Conservation (phyloP, 345 rosid genomes). For the Sisymbrium altissimum region DNA sequence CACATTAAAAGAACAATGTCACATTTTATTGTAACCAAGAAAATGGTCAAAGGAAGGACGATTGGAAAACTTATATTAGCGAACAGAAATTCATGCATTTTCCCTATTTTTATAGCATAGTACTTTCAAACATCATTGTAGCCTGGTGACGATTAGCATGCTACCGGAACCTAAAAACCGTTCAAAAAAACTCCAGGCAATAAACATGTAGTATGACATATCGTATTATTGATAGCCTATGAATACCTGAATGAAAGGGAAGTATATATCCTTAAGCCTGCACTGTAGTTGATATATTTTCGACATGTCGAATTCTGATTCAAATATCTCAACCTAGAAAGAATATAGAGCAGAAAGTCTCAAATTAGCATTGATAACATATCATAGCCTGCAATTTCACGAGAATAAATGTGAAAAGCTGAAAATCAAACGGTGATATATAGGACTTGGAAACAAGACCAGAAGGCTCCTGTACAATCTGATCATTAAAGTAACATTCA, state of each 20-base stretch:
- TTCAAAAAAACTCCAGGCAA: not conserved
- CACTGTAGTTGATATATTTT: conserved; percentile 50
- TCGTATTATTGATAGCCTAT: not conserved
- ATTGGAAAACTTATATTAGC: not conserved
- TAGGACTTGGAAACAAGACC: not conserved
- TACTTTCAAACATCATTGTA: not conserved
- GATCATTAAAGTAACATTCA: not conserved
- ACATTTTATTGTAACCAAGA: not conserved
- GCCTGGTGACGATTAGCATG: not conserved
- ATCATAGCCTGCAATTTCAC: not conserved
- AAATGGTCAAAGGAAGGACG: not conserved
- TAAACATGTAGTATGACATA: not conserved
- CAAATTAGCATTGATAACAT: conserved; percentile 3
- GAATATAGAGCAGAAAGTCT: not conserved
- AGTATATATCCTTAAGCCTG: conserved; percentile 79
- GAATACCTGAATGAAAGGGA: conserved; percentile 76
- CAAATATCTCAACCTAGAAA: conserved; percentile 61
- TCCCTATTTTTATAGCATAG: not conserved
- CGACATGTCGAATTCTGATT: conserved; percentile 39
- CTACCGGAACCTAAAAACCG: not conserved
- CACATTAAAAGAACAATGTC: not conserved
- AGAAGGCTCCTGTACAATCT: not conserved
- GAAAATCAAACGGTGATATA: not conserved
- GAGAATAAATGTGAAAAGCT: not conserved
- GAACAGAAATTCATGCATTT: not conserved